A percentile compares a stretch with the other conserved stretches of the same genome.
phyloP scores from a whole-genome alignment of 2,329 filamentous ascomycete species.

The Colletotrichum liriopes region DNA sequence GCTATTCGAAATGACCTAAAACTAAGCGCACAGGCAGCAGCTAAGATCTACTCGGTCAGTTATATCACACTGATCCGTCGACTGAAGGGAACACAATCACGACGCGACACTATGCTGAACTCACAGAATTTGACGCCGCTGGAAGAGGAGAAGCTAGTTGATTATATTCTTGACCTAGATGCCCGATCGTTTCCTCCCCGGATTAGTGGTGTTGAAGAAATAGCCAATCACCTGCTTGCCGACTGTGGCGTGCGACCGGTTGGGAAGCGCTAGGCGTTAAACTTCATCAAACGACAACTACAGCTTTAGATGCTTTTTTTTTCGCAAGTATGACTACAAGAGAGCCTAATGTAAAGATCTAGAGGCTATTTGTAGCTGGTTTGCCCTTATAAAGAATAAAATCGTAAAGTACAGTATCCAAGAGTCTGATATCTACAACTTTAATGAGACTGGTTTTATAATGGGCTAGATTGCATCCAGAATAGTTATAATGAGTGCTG shows the following conservation, averaged over 20 bases:
- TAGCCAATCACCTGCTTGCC: background rate
- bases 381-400: background rate
- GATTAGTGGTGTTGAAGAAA: background rate
- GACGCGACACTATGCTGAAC: no score
- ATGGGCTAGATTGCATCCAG: conserved; percentile 40
- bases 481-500: conserved; percentile 48
- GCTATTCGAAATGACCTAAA: no score
- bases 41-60: no score
- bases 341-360: background rate
- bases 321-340: background rate
- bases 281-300: background rate
- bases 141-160: background rate
- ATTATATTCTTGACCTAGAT: background rate
- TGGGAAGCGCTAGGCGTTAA: background rate
- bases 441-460: conserved; percentile 30
- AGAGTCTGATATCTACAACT: background rate
- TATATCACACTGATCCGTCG: no score
- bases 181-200: background rate
- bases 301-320: no score
- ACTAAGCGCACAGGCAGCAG: no score
- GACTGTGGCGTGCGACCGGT: rapidly evolving
- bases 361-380: background rate
- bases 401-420: background rate
- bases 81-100: no score
- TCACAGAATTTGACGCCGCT: no score